Base-by-base conservation (phyloP, 768 basidiomycete species). In the Naematelia encephala region DNA sequence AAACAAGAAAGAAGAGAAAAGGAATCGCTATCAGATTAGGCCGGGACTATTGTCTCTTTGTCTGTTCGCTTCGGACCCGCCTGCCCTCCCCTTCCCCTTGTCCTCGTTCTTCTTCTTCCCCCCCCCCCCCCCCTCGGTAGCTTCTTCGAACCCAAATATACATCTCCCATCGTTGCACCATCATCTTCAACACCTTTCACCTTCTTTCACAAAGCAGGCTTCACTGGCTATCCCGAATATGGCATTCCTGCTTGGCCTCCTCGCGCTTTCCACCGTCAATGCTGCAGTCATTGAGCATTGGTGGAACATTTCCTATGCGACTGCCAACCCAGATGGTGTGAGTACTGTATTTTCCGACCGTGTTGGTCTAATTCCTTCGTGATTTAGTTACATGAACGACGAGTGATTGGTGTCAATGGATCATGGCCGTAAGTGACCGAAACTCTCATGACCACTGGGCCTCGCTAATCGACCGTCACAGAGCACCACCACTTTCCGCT, bases 231-330 rank as follows among this genome's bases (percentile, higher is more conserved):
- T n/a, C n/a, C n/a, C n/a, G n/a, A n/a, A n/a, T n/a, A n/a, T 39
- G 34, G 8, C 34, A 8, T 39, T 39, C 34, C 34, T 39, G 8
- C 34, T 39, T n/a, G 51, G 26, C 27, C 34, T 52, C 4, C 29
- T 30, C 3, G 26, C 55, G 14, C 8, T 48, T 12, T 48, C 49
- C 4, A 25, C 34, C 19, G 61, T 53, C n/a, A 59, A 54, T 12
- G 62, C 62, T 3, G 76, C 74, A 1, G 49, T 72, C 25, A 58
- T 73, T 29, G 75, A 78, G 56, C 72, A 75, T 51, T 78, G 64
- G 63, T 93, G 91, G 91, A 87, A 96, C 75, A 82, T 97, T 77
- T 87, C 90, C 50, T 93, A 90, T 60, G 86, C 90, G 54, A 77
- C 85, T 25, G 87, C 83, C 47, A 90, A 86, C 77, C 94, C 94